These are phyloP conservation scores for Coemansia aciculifera DNA, from an alignment of 192 early-diverging fungal genomes.

Conservation along the genomic window DNA sequence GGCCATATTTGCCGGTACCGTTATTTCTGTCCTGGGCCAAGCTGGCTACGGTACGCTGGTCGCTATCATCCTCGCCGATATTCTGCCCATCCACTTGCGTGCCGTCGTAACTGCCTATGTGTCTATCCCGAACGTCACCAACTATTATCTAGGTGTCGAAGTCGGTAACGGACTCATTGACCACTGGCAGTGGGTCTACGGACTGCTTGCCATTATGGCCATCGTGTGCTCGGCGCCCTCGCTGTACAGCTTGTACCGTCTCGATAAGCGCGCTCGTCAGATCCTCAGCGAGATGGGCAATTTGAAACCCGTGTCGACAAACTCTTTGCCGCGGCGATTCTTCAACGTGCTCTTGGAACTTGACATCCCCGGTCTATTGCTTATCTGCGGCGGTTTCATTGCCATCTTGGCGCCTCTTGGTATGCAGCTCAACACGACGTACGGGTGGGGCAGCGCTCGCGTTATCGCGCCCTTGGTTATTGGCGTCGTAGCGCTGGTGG, in stretches of 20 bases:
- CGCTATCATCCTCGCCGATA: constrained; percentile 42
- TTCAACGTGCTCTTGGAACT: constrained; percentile 23
- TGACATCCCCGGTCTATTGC: constrained; percentile 32
- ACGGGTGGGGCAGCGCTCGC: constrained; percentile 58
- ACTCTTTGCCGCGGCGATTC: constrained; percentile 4
- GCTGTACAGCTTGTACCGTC: constrained; percentile 18
- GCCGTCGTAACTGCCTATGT: constrained; percentile 35
- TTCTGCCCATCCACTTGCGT: constrained; percentile 43
- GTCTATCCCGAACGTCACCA: constrained; percentile 42
- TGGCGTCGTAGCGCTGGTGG: constrained; percentile 23
- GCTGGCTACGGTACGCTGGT: constrained; percentile 47
- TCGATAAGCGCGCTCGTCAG: constrained; percentile 31
- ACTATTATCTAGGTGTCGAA: constrained; percentile 50
- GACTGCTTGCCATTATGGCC: constrained; percentile 34
- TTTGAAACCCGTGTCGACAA: neutral
- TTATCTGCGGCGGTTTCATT: constrained; percentile 43
- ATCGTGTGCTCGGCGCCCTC: constrained; percentile 38
- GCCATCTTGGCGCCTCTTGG: constrained; percentile 46
- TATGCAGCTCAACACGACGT: constrained; percentile 47
- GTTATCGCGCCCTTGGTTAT: constrained; percentile 54
- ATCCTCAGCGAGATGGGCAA: constrained; percentile 17
- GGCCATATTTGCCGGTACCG: constrained; percentile 40
- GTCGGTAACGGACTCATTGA: constrained; percentile 25
- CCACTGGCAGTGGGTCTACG: constrained; percentile 53
- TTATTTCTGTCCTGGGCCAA: constrained; percentile 43